Base-by-base conservation (phyloP, 495 filamentous ascomycete genomes). In the Talaromyces nanjingensis region DNA sequence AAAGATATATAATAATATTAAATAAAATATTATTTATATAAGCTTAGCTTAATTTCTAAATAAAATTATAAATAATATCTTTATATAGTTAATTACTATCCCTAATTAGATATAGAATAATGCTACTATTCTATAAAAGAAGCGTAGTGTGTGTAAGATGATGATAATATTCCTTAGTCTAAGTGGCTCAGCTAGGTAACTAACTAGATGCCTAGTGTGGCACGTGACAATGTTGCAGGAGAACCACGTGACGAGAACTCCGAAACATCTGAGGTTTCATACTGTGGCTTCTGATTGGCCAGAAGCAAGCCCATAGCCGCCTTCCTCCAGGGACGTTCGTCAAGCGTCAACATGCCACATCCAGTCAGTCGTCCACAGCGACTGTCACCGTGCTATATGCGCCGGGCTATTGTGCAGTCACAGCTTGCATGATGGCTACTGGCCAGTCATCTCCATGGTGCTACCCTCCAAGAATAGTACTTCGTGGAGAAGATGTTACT, bases 241-340 rank as follows among this genome's bases (percentile, higher is more conserved):
- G 27, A 56, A 27, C 6, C 22, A 25, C 57, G 33, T 59, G 27
- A 33, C 57, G 16, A 33, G 9, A 39, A 1, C 27, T 12, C 18
- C 20, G 20, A 59, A 39, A 59, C 57, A 16, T 47, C 59, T 29
- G 34, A 14, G 24, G 59, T 61, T 61, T 47, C 37, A 47, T 11
- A 6, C 12, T 1, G 16, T 6, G 57, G 29, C 57, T 18, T 39
- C 16, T 61, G 59, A 61, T 49, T 61, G 59, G 59, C 39, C 59
- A 45, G 18, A 22, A 22, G 31, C 25, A n/a, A 45, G n/a, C 37
- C n/a, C 22, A 45, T 49, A 45, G 18, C 34, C 59, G 59, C 42
- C 59, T 47, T 61, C 33, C 59, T 24, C 16, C 25, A 27, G 27
- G 27, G 27, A 27, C 27, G 27, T 27, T 42, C 59, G 16, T 20